Base-by-base conservation (phyloP, 2,329 filamentous ascomycete genomes). In the Pestalotiopsis sp. region DNA sequence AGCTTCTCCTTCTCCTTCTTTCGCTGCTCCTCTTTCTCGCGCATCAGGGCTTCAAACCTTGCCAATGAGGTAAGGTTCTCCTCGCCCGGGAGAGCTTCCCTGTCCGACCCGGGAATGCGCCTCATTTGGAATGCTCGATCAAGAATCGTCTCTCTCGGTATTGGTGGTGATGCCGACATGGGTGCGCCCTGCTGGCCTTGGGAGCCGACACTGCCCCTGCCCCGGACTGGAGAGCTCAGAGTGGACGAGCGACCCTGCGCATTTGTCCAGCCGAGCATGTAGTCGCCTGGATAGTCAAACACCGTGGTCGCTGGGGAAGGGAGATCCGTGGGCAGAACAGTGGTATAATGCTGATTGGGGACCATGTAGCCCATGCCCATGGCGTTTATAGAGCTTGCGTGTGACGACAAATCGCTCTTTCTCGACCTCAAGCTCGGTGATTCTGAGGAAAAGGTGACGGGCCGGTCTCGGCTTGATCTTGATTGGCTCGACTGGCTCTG, bases 41-140 rank as follows among this genome's bases (percentile, higher is more conserved):
- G 81, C 89, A 91, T 91, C 57, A 91, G 76, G 3, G 88, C 89
- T 65, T 91, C 89, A 66, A 91, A 91, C 24, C 88, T 83, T 10
- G 88, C 89, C 39, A 91, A 81, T 0, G 89, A 91, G 71, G 85
- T 91, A 17, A 91, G 79, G 68, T 90, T 89, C 71, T 90, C 88
- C 69, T 89, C 87, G 3, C 88, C 88, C 0, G 85, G 83, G 2
- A 77, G 20, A 26, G 39, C 71, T 63, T 85, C 81, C 7, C 79
- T 78, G 11, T 89, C 87, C 2, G 86, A 86, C 5, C 89, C 89
- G 17, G 89, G 89, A 40, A 91, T 89, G 67, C 81, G 88, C 9
- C 86, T 83, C 78, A 91, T 78, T 71, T 89, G 87, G 72, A 91
- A 91, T 0, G 89, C 89, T 52, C 89, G 80, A 74, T 91, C 89